These are phyloP conservation scores for Paxillus ammoniavirescens DNA, from an alignment of 768 basidiomycete genomes.

Conservation along the genomic window DNA sequence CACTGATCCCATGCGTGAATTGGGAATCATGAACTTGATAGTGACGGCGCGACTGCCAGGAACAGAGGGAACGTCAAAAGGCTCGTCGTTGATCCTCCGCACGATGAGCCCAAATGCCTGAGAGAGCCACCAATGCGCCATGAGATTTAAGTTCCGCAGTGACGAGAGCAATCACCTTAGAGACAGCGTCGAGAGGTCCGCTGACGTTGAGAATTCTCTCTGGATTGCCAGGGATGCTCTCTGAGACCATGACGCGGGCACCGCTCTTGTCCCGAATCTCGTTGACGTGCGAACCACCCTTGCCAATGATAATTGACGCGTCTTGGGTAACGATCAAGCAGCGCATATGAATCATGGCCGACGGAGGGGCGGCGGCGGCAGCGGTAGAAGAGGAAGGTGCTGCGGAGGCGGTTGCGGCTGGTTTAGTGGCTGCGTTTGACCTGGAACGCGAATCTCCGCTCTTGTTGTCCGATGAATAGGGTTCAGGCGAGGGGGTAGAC, in stretches of 20 bases:
- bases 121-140: neutral
- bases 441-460: conserved; percentile 39
- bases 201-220: conserved; percentile 97
- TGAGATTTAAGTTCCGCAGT: neutral
- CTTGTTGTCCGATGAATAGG: conserved; percentile 41
- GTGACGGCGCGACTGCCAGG: conserved; percentile 98
- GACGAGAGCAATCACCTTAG: conserved; percentile 63
- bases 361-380: conserved; percentile 48
- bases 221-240: conserved; percentile 98
- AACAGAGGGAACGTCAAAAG: conserved; percentile 95
- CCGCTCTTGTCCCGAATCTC: conserved; percentile 98
- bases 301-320: conserved; percentile 98
- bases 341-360: conserved; percentile 93
- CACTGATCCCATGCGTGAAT: conserved; percentile 98
- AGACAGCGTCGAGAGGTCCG: conserved; percentile 96
- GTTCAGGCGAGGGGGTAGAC: conserved; percentile 56
- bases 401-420: conserved; percentile 48
- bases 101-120: conserved; percentile 99
- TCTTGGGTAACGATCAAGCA: conserved; percentile 99
- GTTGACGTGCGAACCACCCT: conserved; percentile 93
- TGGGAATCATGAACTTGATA: conserved; percentile 99
- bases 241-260: conserved; percentile 94
- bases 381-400: conserved; percentile 49
- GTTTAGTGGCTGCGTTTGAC: conserved; percentile 36
- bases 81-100: conserved; percentile 97